Evolutionary conservation across 1,284 basidiomycete species (phyloP), one percentile per base, ranked within the genome.

Genomic region (Uromyces viciae-fabae): DNA sequence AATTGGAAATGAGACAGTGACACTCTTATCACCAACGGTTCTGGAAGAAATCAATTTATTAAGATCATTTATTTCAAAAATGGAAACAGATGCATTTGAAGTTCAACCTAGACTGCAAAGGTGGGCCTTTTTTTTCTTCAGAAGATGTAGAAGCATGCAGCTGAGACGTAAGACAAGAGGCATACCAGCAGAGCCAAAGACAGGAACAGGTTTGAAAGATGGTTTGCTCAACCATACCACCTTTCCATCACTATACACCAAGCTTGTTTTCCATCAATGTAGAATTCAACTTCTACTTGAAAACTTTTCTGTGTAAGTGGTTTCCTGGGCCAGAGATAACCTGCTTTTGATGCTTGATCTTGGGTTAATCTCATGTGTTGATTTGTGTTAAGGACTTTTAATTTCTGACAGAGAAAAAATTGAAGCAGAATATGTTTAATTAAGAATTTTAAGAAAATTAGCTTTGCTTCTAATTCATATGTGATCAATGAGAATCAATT

Each of bases 251-350:
- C 95, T 95, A 82, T 89, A 94, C 31, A 97, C 86, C 84, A 94
- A 87, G 88, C 81, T 88, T 11, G 90, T 90, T 81, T 91, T 90
- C 93, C 93, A 9, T 91, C 90, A 62, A 94, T 93, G 88, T 94
- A 94, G 89, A 96, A 97, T 87, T 97, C 95, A 56, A 94, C 88
- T 85, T 97, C 94, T 42, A 97, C 88, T 82, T 95, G 90, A 84
- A 89, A 96, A 85, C 93, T 93, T 3, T 88, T 84, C 0, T 92
- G 89, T 22, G 91, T 91, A 33, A 98, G 85, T 15, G 93, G 92
- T 82, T 96, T 89, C 60, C 95, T 91, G 11, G 93, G 93, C 96
- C 96, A 99, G 58, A 99, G 87, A 94, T 94, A 99, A 80, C 96
- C 96, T 89, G 92, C 85, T 83, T 90, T 87, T 2, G 87, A 87